A percentile compares a stretch with the other conserved stretches of the same genome.
Evolutionary conservation across 352 stramenopile species (phyloP).

Genomic region (Phytophthora macrochlamydospora): DNA sequence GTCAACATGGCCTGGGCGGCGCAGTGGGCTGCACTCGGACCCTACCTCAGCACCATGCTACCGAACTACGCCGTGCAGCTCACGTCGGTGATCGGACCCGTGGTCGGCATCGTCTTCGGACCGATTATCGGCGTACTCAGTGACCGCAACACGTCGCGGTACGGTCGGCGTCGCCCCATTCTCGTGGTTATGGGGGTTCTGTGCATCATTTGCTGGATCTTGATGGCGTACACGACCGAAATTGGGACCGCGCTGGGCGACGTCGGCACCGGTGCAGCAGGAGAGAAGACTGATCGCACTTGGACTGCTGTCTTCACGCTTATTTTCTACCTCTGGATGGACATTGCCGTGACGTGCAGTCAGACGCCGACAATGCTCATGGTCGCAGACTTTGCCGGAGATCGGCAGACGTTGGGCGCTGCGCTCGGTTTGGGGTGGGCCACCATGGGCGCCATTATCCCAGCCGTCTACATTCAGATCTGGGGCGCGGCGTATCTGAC

Average conservation of each 20-base stretch:
- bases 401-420: constrained; percentile 25
- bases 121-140: constrained; percentile 40
- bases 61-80: constrained; percentile 36
- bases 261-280: constrained; percentile 8
- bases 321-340: constrained; percentile 37
- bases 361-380: constrained; percentile 22
- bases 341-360: constrained; percentile 31
- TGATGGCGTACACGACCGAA: constrained; percentile 22
- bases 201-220: constrained; percentile 22
- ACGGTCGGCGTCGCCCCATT: constrained; percentile 10
- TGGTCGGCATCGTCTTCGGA: constrained; percentile 37
- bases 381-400: constrained; percentile 32
- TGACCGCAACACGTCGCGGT: constrained; percentile 31
- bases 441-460: constrained; percentile 14
- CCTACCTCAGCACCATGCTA: constrained; percentile 39
- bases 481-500: constrained; percentile 27
- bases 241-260: constrained; percentile 27
- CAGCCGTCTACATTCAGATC: constrained; percentile 31
- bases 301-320: constrained; percentile 22
- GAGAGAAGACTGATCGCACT: constrained; percentile 8
- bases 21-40: constrained; percentile 42
- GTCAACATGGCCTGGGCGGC: constrained; percentile 48
- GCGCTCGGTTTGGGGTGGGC: constrained; percentile 15
- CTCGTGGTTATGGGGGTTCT: constrained; percentile 5
- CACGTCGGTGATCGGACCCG: constrained; percentile 39